Percentiles rank a stretch among this genome's conserved stretches.
phyloP scores from a whole-genome alignment of 345 rosid species.

The sweet orange (Citrus sinensis) region DVS_A1.0 CM039162.1:31902001-31902500 shows the following conservation, averaged over 20 bases:
- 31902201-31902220: background rate
- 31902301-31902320: background rate
- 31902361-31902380: background rate
- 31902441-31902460: background rate
- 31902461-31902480: background rate
- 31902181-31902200: background rate
- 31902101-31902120: background rate
- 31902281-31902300: background rate
- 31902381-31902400: background rate
- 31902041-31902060: background rate
- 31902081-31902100: background rate
- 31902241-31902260: background rate
- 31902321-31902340: background rate
- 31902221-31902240: background rate
- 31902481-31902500: background rate
- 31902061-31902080: background rate
- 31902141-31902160: too few species aligned
- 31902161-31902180: background rate
- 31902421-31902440: conserved; percentile 5
- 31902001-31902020: conserved; percentile 8
- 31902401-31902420: background rate
- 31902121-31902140: background rate
- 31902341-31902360: background rate
- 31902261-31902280: background rate
- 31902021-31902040: conserved; percentile 3